These are phyloP conservation scores for Ophiostoma quercus DNA, from an alignment of 2,329 filamentous ascomycete species.

Conservation along the genomic window DNA sequence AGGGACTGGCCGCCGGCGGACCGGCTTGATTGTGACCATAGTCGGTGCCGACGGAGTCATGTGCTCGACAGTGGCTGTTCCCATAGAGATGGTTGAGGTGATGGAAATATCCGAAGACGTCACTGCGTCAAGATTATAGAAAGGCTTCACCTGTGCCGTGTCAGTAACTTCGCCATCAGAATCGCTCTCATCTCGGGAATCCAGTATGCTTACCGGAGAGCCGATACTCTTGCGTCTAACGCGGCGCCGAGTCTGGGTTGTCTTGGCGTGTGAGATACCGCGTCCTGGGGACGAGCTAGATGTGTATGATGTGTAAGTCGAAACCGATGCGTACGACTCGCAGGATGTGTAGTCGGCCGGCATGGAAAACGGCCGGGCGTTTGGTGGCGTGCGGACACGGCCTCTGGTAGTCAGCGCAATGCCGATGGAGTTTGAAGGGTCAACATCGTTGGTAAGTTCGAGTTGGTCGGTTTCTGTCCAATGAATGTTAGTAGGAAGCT, in stretches of 20 bases:
- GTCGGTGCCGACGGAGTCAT: neutral
- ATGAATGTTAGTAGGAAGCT: slow-evolving; percentile 9
- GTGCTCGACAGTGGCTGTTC: neutral
- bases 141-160: neutral
- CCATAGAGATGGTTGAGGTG: neutral
- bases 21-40: neutral
- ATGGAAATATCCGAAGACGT: neutral
- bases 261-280: neutral
- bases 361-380: neutral
- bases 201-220: neutral
- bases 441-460: neutral
- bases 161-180: neutral
- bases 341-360: neutral
- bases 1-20: neutral
- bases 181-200: neutral
- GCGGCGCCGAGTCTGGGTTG: neutral
- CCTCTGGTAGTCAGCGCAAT: neutral
- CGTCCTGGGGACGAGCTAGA: no score
- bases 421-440: neutral
- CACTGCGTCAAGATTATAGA: neutral
- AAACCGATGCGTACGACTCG: no score
- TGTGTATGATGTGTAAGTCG: neutral
- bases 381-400: neutral
- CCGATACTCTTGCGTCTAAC: slow-evolving; percentile 1
- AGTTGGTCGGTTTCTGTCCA: neutral